These are phyloP conservation scores for Naganishia sp. DNA, from an alignment of 1,284 basidiomycete species.

Conservation along the genomic window DNA sequence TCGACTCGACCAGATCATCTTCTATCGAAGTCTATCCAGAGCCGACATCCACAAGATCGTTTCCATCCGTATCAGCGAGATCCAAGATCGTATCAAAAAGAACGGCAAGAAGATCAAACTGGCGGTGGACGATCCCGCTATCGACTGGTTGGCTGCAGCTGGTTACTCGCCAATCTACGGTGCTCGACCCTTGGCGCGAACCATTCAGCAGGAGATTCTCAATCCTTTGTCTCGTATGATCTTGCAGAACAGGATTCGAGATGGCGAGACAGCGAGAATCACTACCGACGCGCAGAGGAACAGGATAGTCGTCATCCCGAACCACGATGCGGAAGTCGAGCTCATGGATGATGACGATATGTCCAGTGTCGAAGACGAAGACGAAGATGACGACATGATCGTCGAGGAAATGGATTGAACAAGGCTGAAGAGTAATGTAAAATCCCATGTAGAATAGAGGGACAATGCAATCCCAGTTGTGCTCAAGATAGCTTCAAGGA, in stretches of 20 bases:
- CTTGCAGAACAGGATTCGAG: conserved; percentile 77
- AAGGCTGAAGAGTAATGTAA: too few species aligned
- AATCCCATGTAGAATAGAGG: neutral
- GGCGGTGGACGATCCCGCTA: conserved; percentile 72
- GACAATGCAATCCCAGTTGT: too few species aligned
- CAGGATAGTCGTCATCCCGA: conserved; percentile 75
- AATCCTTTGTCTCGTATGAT: conserved; percentile 88
- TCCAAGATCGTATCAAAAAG: conserved; percentile 73
- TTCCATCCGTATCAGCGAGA: conserved; percentile 56
- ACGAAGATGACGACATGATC: conserved; percentile 52
- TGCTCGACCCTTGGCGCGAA: conserved; percentile 85
- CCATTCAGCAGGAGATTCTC: conserved; percentile 89
- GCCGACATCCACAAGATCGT: conserved; percentile 59
- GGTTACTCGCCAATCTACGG: conserved; percentile 70
- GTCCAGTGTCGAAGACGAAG: conserved; percentile 30
- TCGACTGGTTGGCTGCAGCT: conserved; percentile 76
- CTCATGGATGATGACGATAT: conserved; percentile 46
- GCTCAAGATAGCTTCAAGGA: too few species aligned
- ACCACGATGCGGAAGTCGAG: conserved; percentile 62
- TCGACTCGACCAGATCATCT: conserved; percentile 59
- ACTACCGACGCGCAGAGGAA: conserved; percentile 83
- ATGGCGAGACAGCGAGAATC: conserved; percentile 75
- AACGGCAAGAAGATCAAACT: conserved; percentile 74
- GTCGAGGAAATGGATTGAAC: conserved; percentile 54
- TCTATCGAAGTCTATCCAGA: conserved; percentile 58